Percentiles rank a stretch among this genome's conserved stretches.
Conservation (phyloP, 108 stramenopile genomes). For the Fistulifera solaris region DNA sequence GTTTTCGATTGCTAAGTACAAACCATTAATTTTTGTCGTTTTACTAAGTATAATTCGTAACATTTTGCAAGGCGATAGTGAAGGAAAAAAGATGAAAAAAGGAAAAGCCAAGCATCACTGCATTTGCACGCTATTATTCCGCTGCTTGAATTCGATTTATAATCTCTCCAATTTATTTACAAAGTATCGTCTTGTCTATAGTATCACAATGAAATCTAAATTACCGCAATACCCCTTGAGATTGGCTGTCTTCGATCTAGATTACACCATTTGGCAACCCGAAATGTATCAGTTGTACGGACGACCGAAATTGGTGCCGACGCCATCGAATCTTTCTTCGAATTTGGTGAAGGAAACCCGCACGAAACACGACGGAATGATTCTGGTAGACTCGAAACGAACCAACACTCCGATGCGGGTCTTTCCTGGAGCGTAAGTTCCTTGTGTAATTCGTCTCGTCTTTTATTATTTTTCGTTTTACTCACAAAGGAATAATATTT, state of each 20-base stretch:
- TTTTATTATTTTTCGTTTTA: not conserved
- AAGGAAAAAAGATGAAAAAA: too few relatives aligned
- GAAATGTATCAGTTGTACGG: constrained; percentile 40
- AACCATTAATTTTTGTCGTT: too few relatives aligned
- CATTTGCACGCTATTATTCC: too few relatives aligned
- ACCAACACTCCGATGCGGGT: constrained; percentile 24
- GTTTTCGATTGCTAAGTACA: too few relatives aligned
- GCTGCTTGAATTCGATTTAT: too few relatives aligned
- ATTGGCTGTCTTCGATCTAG: constrained; percentile 38
- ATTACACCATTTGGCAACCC: constrained; percentile 43
- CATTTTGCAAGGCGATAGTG: too few relatives aligned
- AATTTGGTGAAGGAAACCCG: constrained; percentile 4
- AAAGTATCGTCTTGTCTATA: too few relatives aligned
- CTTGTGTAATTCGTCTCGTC: not conserved
- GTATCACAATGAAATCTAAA: constrained; percentile 2
- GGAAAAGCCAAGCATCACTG: too few relatives aligned
- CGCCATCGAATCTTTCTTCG: constrained; percentile 10
- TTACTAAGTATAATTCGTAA: too few relatives aligned
- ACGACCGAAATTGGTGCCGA: constrained; percentile 11
- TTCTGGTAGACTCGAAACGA: constrained; percentile 14
- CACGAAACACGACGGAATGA: constrained; percentile 15
- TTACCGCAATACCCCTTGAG: constrained; percentile 1
- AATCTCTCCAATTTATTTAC: too few relatives aligned
- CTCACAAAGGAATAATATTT: too few relatives aligned
- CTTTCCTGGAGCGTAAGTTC: constrained; percentile 38